Evolutionary conservation across 352 stramenopile genomes (phyloP).

Genomic region (Phytophthora ohioensis): DNA sequence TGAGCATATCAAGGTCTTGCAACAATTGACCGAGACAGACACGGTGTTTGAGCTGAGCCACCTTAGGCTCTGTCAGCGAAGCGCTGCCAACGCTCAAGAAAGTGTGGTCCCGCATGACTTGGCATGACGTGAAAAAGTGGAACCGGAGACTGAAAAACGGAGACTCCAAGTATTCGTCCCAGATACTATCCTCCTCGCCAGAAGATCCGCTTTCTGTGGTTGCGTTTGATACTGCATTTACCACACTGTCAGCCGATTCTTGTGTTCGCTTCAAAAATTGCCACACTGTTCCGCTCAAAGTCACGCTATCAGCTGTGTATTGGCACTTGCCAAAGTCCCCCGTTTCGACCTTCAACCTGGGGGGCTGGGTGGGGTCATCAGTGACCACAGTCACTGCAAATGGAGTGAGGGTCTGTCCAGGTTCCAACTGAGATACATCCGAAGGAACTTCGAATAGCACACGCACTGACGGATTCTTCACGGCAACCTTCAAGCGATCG

Average conservation of each 20-base stretch:
- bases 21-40: conserved; percentile 69
- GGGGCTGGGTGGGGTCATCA: conserved; percentile 42
- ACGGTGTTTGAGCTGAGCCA: conserved; percentile 71
- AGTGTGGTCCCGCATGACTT: conserved; percentile 79
- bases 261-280: conserved; percentile 53
- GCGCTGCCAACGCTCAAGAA: conserved; percentile 77
- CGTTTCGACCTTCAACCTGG: conserved; percentile 63
- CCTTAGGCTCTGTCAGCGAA: conserved; percentile 65
- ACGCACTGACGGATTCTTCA: conserved; percentile 67
- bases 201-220: too few relatives aligned
- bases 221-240: neutral
- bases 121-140: conserved; percentile 78
- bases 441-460: conserved; percentile 74
- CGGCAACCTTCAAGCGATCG: conserved; percentile 64
- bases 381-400: conserved; percentile 66
- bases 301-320: conserved; percentile 66
- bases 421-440: conserved; percentile 47
- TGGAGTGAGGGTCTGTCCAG: conserved; percentile 52
- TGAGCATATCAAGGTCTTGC: conserved; percentile 68
- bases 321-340: conserved; percentile 76
- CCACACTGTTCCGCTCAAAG: conserved; percentile 57
- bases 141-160: conserved; percentile 71
- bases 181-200: conserved; percentile 36
- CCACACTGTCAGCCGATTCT: conserved; percentile 33
- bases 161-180: conserved; percentile 77